These are phyloP conservation scores for Cichorium intybus DNA, from an alignment of 140 eudicot genomes.

Conservation along the genomic window DNA sequence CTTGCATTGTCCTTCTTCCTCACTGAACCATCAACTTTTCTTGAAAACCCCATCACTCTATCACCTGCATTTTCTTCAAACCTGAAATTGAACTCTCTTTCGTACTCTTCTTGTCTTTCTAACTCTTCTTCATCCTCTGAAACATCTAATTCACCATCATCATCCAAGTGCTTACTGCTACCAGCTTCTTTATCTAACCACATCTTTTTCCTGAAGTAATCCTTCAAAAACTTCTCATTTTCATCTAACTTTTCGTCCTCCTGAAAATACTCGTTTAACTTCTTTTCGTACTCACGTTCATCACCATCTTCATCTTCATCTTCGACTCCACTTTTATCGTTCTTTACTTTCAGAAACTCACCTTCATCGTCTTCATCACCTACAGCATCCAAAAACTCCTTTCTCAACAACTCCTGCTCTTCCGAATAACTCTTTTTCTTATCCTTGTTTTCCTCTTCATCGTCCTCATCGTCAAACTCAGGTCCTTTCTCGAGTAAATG, in stretches of 20 bases:
- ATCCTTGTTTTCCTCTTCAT: conserved; percentile 10
- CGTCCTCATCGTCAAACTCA: conserved; percentile 57
- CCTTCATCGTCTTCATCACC: conserved; percentile 46
- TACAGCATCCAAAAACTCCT: conserved; percentile 49
- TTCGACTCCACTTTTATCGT: conserved; percentile 15
- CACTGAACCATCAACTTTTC: conserved; percentile 69
- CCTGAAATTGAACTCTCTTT: conserved; percentile 76
- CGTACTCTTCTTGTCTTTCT: conserved; percentile 81
- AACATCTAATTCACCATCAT: conserved; percentile 29
- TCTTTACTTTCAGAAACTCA: conserved; percentile 59
- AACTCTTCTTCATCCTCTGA: conserved; percentile 85
- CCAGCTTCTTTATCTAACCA: conserved; percentile 50
- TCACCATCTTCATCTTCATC: conserved; percentile 45
- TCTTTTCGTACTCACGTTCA: conserved; percentile 44
- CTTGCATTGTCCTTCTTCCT: conserved; percentile 77
- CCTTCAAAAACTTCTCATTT: conserved; percentile 60
- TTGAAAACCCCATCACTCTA: conserved; percentile 63
- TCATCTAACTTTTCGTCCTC: conserved; percentile 74
- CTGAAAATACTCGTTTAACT: conserved; percentile 72
- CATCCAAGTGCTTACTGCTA: conserved; percentile 11
- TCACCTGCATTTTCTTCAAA: conserved; percentile 78
- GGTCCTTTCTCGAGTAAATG: conserved; percentile 67
- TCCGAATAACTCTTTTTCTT: conserved; percentile 52
- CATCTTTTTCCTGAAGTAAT: conserved; percentile 72
- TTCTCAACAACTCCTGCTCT: conserved; percentile 64